These are phyloP conservation scores for Crepidotus variabilis DNA, from an alignment of 768 basidiomycete species.

Conservation along the genomic window DNA sequence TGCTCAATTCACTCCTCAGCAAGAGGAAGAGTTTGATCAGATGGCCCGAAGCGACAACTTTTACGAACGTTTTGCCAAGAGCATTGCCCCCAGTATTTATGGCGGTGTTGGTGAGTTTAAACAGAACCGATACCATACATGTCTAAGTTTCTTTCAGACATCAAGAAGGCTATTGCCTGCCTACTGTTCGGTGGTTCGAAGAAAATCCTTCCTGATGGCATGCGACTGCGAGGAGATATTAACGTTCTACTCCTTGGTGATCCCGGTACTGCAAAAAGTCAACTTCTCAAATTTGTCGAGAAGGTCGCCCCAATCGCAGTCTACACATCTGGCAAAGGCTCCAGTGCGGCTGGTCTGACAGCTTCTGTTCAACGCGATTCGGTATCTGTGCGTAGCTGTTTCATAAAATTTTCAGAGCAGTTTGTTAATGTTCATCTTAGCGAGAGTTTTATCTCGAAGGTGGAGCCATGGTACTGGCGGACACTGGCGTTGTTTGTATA, in stretches of 20 bases:
- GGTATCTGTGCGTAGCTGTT: conserved; percentile 60
- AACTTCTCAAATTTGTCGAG: conserved; percentile 97
- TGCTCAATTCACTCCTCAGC: conserved; percentile 86
- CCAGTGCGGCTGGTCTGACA: conserved; percentile 96
- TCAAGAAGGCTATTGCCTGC: conserved; percentile 96
- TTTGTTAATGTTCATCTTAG: conserved; percentile 34
- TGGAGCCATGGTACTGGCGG: conserved; percentile 98
- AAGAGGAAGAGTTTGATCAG: conserved; percentile 94
- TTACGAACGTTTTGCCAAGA: conserved; percentile 90
- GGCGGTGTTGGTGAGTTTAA: conserved; percentile 74
- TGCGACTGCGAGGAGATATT: conserved; percentile 95
- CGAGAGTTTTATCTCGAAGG: conserved; percentile 99
- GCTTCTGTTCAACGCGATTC: conserved; percentile 95
- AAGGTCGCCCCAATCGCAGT: conserved; percentile 99
- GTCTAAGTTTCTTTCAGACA: conserved; percentile 54
- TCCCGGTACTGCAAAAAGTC: conserved; percentile 97
- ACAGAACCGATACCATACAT: neutral
- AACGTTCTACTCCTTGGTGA: conserved; percentile 96
- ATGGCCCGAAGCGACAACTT: conserved; percentile 87
- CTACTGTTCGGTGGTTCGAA: conserved; percentile 97
- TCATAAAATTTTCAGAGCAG: neutral
- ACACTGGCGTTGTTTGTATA: conserved; percentile 97
- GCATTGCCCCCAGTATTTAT: conserved; percentile 96
- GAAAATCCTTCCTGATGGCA: conserved; percentile 95
- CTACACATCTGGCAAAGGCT: conserved; percentile 98